Base-by-base conservation (phyloP, 331 rosid species). In the Telfairia occidentalis region DNA sequence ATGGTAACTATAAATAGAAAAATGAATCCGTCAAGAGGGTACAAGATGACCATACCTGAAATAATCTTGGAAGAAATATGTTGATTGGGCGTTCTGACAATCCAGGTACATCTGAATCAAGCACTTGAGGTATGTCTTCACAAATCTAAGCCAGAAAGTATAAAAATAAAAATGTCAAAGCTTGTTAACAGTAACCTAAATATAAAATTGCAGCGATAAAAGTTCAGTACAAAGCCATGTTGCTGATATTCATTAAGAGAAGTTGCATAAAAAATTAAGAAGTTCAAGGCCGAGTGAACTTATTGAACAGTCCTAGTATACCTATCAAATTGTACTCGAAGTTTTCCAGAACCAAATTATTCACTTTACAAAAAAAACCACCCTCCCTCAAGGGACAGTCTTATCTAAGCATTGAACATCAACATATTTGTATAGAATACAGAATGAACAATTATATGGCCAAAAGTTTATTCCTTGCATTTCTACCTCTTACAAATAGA, bases 51-150 rank as follows among this genome's bases (percentile, higher is more conserved):
- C 69, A 73, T 76, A 96, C 99, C 99, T 81, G 84, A 77, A 84
- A 91, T 46, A 96, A 84, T 84, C 96, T 90, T n/a, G 97, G 96
- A 75, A 96, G 92, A 82, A 96, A 86, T 78, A 96, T 83, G 77
- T 82, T 85, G 77, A 96, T 89, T 30, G 99, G 99, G 53, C 97
- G 94, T 79, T 96, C 99, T 77, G 99, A 71, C 88, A 96, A 90
- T 48, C 99, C 99, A 16, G 97, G 89, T 78, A 92, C 84, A 76
- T 92, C 99, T 37, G 90, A 77, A 81, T 96, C 97, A 81, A 96
- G 99, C 79, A 87, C 79, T 86, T 96, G 97, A 28, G 99, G 99
- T 86, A 90, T 82, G 82, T 96, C 99, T 85, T 96, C 99, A 83
- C 99, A 92, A 48, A 96, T 90, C 99, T 96, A 86, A 40, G 60